Evolutionary conservation across 2,329 filamentous ascomycete species (phyloP), one percentile per base, ranked within the genome.

Genomic region (Lasiodiplodia gonubiensis): DNA sequence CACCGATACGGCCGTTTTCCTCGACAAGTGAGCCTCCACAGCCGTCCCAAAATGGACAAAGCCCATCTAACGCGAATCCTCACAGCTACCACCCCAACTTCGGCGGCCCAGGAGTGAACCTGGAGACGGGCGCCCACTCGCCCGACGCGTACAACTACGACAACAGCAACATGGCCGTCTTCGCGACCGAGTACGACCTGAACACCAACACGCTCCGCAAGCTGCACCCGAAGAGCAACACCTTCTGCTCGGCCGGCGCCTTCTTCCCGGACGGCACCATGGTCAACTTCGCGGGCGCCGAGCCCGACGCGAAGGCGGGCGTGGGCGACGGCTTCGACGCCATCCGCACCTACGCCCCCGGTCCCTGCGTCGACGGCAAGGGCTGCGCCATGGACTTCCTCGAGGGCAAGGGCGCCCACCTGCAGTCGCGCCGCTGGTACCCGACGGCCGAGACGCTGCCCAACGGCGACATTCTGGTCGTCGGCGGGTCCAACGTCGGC

Each of bases 231-330:
- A 59, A 54, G 7, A 66, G 53, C 52, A 70, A 70, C 35, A 70
- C 69, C 0, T 70, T 70, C 53, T 70, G 69, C 49, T 69, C 69
- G 2, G 68, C 69, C 7, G 69, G 69, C 10, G 68, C 68, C 10
- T 70, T 69, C 53, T 52, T 69, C 18, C 69, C 69, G 0, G 69
- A 70, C 23, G 69, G 69, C 5, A 70, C 69, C 3, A 49, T 70
- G 60, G 57, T 69, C 16, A 70, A 70, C 23, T 54, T 68, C 12
- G 65, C 69, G 2, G 69, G 69, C 10, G 69, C 69, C 2, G 69
- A 70, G 30, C 63, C 68, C 5, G 67, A 69, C 53, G 65, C 68
- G 2, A 55, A 51, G 14, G 68, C 67, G 16, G 66, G 64, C 23
- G 66, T 64, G 5, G 68, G 67, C 4, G 67, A 55, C 25, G 66